A percentile compares a stretch with the other conserved stretches of the same genome.
Evolutionary conservation across 1,284 basidiomycete genomes (phyloP).

Genomic region (Moniliella sp.): DNA sequence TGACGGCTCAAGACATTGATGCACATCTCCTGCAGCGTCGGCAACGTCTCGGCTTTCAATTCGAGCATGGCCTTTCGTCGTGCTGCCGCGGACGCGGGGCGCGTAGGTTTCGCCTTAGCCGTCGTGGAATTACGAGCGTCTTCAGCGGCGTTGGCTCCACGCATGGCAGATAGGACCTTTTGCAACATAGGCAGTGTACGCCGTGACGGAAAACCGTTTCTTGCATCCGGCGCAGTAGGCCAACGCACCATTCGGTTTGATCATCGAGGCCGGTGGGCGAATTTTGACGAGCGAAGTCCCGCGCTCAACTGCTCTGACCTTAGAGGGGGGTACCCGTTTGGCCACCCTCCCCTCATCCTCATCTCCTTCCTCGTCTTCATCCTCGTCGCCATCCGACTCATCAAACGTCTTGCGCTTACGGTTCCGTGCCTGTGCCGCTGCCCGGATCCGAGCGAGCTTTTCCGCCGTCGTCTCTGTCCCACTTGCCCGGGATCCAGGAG

Average conservation of each 20-base stretch:
- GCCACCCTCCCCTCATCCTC: constrained; percentile 34
- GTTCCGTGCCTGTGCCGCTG: constrained; percentile 32
- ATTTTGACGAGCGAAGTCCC: constrained; percentile 5
- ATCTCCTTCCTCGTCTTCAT: constrained; percentile 50
- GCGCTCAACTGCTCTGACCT: constrained; percentile 36
- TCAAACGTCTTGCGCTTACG: constrained; percentile 11
- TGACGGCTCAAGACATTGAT: constrained; percentile 55
- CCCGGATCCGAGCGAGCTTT: constrained; percentile 8
- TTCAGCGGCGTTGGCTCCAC: constrained; percentile 6
- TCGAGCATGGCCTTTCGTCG: neutral
- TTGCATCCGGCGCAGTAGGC: constrained; percentile 54
- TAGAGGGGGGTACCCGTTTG: constrained; percentile 23
- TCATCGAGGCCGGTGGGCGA: constrained; percentile 38
- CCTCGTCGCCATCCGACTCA: constrained; percentile 37
- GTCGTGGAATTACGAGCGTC: constrained; percentile 3
- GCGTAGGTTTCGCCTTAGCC: neutral
- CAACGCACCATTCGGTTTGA: constrained; percentile 35
- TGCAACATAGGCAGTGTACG: constrained; percentile 39
- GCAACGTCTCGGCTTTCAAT: neutral
- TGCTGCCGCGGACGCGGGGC: neutral
- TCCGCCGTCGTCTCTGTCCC: constrained; percentile 1
- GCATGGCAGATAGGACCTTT: constrained; percentile 12
- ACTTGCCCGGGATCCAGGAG: constrained; percentile 36
- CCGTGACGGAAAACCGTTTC: constrained; percentile 57
- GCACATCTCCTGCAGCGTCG: neutral